phyloP scores from a whole-genome alignment of 106 monocot genomes.

The Gastrodia elata region DNA sequence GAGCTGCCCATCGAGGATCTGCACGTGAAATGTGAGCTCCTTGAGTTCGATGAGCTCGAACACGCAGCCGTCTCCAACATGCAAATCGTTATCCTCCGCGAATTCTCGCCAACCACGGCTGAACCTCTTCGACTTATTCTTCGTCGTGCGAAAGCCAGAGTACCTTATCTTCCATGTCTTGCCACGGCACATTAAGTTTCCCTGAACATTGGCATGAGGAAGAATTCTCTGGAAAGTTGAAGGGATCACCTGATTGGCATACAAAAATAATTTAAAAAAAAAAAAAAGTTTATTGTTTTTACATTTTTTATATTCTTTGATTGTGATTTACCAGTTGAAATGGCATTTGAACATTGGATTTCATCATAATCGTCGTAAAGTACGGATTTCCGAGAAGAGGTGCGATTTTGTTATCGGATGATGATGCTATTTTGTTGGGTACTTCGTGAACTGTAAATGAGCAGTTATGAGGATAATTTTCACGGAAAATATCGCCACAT shows the following conservation, averaged over 20 bases:
- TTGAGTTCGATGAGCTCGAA: conserved; percentile 41
- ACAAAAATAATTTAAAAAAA: background rate
- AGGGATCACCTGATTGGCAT: conserved; percentile 25
- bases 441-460: background rate
- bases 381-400: conserved; percentile 55
- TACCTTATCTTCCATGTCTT: conserved; percentile 36
- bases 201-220: conserved; percentile 13
- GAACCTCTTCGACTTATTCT: conserved; percentile 9
- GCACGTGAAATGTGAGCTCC: conserved; percentile 28
- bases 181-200: conserved; percentile 9
- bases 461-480: background rate
- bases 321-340: conserved; percentile 31
- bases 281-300: background rate
- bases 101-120: conserved; percentile 30
- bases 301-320: no score
- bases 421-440: background rate
- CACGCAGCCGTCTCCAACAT: conserved; percentile 42
- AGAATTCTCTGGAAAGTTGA: conserved; percentile 18
- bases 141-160: conserved; percentile 16
- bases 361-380: conserved; percentile 32
- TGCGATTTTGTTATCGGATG: background rate
- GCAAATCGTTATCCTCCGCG: conserved; percentile 29
- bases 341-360: conserved; percentile 22
- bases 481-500: background rate
- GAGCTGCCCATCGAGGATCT: conserved; percentile 32